phyloP scores from a whole-genome alignment of 192 early-diverging fungal genomes.

The Coemansia guatemalensis region DNA sequence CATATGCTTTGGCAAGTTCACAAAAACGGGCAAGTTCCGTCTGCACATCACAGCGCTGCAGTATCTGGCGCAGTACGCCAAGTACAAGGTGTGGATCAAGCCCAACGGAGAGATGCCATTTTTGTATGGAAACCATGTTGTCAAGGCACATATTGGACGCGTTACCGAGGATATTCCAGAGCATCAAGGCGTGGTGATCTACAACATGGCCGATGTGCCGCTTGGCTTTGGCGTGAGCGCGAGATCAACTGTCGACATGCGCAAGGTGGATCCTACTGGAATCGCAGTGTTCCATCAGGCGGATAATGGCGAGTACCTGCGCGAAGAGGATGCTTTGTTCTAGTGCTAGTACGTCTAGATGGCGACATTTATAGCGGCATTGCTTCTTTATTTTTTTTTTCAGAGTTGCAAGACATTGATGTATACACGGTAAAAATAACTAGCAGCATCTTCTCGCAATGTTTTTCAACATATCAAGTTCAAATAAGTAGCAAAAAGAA shows the following conservation, averaged over 20 bases:
- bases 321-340: conserved; percentile 74
- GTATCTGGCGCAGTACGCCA: conserved; percentile 91
- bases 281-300: conserved; percentile 96
- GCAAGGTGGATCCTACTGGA: conserved; percentile 92
- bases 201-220: conserved; percentile 90
- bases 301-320: conserved; percentile 96
- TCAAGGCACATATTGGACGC: conserved; percentile 95
- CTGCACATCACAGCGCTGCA: conserved; percentile 93
- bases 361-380: no score
- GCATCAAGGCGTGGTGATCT: conserved; percentile 95
- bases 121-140: conserved; percentile 96
- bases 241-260: conserved; percentile 84
- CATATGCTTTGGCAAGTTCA: conserved; percentile 98
- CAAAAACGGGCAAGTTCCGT: conserved; percentile 96
- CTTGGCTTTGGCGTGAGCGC: conserved; percentile 98
- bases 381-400: no score
- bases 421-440: neutral
- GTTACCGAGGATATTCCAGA: conserved; percentile 98
- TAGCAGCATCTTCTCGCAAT: neutral
- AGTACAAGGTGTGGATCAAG: conserved; percentile 99
- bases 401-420: no score
- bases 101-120: conserved; percentile 99
- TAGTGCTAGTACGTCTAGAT: conserved; percentile 24
- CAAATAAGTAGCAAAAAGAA: neutral
- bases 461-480: neutral